Base-by-base conservation (phyloP, 2,329 filamentous ascomycete genomes). In the Cladosporium sp. region DNA sequence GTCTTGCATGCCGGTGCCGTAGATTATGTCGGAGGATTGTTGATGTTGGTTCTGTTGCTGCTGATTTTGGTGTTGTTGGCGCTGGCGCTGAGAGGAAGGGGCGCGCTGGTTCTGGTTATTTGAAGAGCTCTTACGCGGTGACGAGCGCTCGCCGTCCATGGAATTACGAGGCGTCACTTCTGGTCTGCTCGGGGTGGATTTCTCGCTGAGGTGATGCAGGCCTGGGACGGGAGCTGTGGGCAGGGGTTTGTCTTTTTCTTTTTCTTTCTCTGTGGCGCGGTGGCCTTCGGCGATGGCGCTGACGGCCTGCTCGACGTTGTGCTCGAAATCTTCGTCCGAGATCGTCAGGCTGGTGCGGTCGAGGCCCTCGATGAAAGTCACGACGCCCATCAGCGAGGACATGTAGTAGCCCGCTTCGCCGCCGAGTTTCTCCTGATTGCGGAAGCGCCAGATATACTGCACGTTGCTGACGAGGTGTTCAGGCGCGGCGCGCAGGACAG, bases 341-440 rank as follows among this genome's bases (percentile, higher is more conserved):
- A 99, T 95, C 0, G 95, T 98, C 8, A 99, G 81, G 28, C 90
- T 94, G 1, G 95, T 98, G 53, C 93, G 89, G 78, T 99, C 95
- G 78, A 99, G 89, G 67, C 92, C 96, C 80, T 99, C 95, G 71
- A 99, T 91, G 77, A 99, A 99, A 73, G 97, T 93, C 58, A 99
- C 90, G 46, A 93, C 95, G 62, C 95, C 95, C 89, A 94, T 91
- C 71, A 99, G 81, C 8, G 95, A 98, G 34, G 94, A 98, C 64
- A 99, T 86, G 78, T 99, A 99, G 79, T 99, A 99, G 14, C 95
- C 95, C 16, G 95, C 94, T 81, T 99, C 95, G n/a, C 95, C 95
- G 26, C 91, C 91, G 1, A 99, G 87, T 77, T 98, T 98, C 62
- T 99, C 95, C 78, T 97, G 95, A 74, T 98, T 97, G 60, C 95